Percentiles rank a stretch among this genome's conserved stretches.
These are phyloP conservation scores for Podila epigama DNA, from an alignment of 192 early-diverging fungal species.

Conservation along the genomic window DNA sequence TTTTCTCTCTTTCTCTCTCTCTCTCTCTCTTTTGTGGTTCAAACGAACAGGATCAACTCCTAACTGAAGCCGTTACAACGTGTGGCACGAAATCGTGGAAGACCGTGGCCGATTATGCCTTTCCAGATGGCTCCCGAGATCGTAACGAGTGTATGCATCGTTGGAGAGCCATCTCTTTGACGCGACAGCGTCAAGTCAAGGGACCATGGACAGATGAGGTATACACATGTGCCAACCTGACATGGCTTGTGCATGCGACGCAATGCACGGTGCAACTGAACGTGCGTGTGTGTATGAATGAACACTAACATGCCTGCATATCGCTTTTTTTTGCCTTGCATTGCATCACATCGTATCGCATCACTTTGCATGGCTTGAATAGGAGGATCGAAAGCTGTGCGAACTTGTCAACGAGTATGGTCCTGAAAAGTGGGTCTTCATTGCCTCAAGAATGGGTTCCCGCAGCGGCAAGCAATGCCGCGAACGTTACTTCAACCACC, in stretches of 20 bases:
- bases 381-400: conserved; percentile 13
- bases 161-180: conserved; percentile 2
- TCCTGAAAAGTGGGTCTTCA: conserved; percentile 23
- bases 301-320: neutral
- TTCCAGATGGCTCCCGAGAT: conserved; percentile 17
- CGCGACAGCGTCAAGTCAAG: conserved; percentile 18
- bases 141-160: conserved; percentile 21
- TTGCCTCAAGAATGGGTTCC: conserved; percentile 20
- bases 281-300: neutral
- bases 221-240: neutral
- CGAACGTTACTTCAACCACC: conserved; percentile 17
- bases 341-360: neutral
- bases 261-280: neutral
- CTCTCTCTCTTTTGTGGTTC: neutral
- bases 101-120: conserved; percentile 10
- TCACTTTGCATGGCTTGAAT: neutral
- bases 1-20: neutral
- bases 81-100: conserved; percentile 17
- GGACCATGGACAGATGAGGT: conserved; percentile 26
- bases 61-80: conserved; percentile 8
- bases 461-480: conserved; percentile 23
- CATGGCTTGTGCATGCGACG: too few relatives aligned
- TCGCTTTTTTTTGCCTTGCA: neutral
- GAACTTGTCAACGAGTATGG: conserved; percentile 13
- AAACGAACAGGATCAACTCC: conserved; percentile 8